A percentile compares a stretch with the other conserved stretches of the same genome.
Conservation (phyloP, 441 rosid species). For the Arabidopsis hybrid region DNA sequence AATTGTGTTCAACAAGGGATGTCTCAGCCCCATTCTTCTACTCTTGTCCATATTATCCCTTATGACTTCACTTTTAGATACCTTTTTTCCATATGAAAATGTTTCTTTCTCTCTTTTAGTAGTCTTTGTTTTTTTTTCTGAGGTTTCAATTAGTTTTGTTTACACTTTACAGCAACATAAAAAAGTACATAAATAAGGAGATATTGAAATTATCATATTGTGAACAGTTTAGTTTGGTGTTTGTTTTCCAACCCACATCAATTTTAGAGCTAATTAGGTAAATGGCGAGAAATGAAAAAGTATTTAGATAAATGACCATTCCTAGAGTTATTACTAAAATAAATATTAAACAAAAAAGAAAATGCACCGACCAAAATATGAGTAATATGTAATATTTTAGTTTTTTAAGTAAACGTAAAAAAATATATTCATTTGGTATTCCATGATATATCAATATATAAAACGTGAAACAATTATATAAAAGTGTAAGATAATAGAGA, state of each 20-base stretch:
- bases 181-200: neutral
- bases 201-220: neutral
- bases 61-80: conserved; percentile 83
- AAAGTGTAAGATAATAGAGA: too few relatives aligned
- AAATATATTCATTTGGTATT: too few relatives aligned
- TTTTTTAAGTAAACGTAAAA: too few relatives aligned
- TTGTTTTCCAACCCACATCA: neutral
- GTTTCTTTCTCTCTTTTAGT: neutral
- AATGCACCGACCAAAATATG: too few relatives aligned
- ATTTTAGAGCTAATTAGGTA: neutral
- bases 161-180: neutral
- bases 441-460: too few relatives aligned
- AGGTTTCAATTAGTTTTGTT: conserved; percentile 6
- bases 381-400: too few relatives aligned
- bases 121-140: neutral
- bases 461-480: too few relatives aligned
- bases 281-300: neutral
- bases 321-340: neutral
- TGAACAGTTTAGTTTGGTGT: neutral
- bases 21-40: conserved; percentile 49
- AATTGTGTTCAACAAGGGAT: conserved; percentile 66
- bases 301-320: neutral
- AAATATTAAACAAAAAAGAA: too few relatives aligned
- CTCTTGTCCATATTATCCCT: conserved; percentile 60
- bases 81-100: conserved; percentile 53